Evolutionary conservation across 495 filamentous ascomycete species (phyloP), one percentile per base, ranked within the genome.

Genomic region (Aspergillus diversus): DNA sequence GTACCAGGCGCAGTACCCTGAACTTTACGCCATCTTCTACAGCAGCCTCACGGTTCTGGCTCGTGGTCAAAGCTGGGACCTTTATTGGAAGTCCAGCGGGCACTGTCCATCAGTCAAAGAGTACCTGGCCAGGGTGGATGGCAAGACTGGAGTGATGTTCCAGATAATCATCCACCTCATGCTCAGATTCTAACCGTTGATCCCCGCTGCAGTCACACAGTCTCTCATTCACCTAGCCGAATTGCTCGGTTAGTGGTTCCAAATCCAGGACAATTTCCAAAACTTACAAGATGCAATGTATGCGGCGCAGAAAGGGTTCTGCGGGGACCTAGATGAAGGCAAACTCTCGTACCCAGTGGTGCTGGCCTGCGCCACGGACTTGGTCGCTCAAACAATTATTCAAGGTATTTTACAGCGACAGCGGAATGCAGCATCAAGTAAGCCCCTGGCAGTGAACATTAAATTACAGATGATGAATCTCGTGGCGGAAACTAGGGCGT

Each of bases 301-400:
- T 76, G 82, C 87, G 53, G 77, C 83, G 49, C 92, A 92, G 66
- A 96, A 96, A 80, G 92, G 92, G 61, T 84, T 93, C 65, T 92
- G 89, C 73, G 92, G 96, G 78, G 92, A 97, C 73, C 72, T 97
- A 60, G 95, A 90, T 4, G 93, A 97, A 75, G 93, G 93, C 42
- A 96, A 97, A 82, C 96, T 96, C 79, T 91, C 88, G 47, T 96
- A 95, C 70, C 92, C 91, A 9, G 87, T 96, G 72, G 95, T 96
- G 64, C 92, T 42, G 3, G 37, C 37, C 37, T 42, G 37, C 15
- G 9, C 9, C 2, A 15, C 37, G 2, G 37, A 42, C 15, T 7
- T 15, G 37, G 15, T 2, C 2, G 37, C 37, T 8, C 9, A 7
- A 7, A 15, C 3, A 15, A 7, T 42, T 42, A 42, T 42, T 15